Percentiles rank a stretch among this genome's conserved stretches.
Conservation (phyloP, 2,329 filamentous ascomycete species). For the Alternaria metachromatica region DNA sequence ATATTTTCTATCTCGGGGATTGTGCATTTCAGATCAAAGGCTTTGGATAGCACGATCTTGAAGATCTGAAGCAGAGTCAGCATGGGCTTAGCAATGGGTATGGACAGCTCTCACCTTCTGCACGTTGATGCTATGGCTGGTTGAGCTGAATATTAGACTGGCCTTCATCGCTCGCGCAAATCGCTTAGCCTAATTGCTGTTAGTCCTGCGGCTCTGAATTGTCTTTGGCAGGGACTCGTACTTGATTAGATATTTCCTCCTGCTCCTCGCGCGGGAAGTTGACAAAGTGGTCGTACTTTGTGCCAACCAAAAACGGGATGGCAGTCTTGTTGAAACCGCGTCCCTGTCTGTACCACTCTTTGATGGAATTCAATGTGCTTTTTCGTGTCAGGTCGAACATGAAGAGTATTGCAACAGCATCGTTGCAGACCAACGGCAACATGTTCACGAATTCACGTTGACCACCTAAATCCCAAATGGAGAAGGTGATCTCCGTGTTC, state of each 20-base stretch:
- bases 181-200: slow-evolving; percentile 72
- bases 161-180: slow-evolving; percentile 99
- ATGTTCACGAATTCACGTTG: slow-evolving; percentile 99
- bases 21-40: slow-evolving; percentile 97
- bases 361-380: slow-evolving; percentile 98
- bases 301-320: slow-evolving; percentile 96
- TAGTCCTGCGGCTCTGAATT: not conserved
- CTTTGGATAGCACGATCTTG: slow-evolving; percentile 98
- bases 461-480: slow-evolving; percentile 97
- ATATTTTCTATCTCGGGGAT: slow-evolving; percentile 99
- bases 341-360: slow-evolving; percentile 98
- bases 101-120: slow-evolving; percentile 74
- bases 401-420: slow-evolving; percentile 97
- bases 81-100: not conserved
- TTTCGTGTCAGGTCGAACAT: slow-evolving; percentile 99
- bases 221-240: slow-evolving; percentile 46
- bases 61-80: slow-evolving; percentile 75
- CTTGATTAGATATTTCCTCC: slow-evolving; percentile 97
- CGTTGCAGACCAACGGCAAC: slow-evolving; percentile 98
- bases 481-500: slow-evolving; percentile 99
- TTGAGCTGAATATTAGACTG: slow-evolving; percentile 96
- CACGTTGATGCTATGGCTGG: slow-evolving; percentile 98
- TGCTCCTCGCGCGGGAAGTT: slow-evolving; percentile 98
- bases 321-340: slow-evolving; percentile 99
- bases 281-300: slow-evolving; percentile 99